phyloP scores from a whole-genome alignment of 2,329 filamentous ascomycete genomes.

The Waltergamsia citrina region DNA sequence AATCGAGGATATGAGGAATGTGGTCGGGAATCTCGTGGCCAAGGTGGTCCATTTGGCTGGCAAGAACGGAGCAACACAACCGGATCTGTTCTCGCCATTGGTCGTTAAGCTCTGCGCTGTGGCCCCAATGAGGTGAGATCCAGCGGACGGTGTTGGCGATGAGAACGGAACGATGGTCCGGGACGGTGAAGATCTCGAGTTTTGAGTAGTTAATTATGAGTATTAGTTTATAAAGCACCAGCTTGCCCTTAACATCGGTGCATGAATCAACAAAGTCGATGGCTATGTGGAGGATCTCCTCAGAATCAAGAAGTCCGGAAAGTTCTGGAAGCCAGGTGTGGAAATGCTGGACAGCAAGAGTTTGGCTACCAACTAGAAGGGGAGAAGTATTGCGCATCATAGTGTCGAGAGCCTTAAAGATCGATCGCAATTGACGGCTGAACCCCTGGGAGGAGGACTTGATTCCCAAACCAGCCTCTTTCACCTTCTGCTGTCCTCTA shows the following conservation, averaged over 20 bases:
- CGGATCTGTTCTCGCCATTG: slow-evolving; percentile 92
- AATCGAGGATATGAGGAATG: slow-evolving; percentile 83
- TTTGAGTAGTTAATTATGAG: slow-evolving; percentile 87
- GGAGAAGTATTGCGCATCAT: slow-evolving; percentile 85
- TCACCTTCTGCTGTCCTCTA: slow-evolving; percentile 75
- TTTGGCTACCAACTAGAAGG: slow-evolving; percentile 86
- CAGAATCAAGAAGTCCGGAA: slow-evolving; percentile 60
- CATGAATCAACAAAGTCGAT: slow-evolving; percentile 93
- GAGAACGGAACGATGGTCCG: slow-evolving; percentile 64
- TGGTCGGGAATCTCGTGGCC: slow-evolving; percentile 79
- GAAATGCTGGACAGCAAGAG: slow-evolving; percentile 89
- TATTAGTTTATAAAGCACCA: slow-evolving; percentile 85
- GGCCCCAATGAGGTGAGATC: slow-evolving; percentile 91
- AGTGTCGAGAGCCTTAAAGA: slow-evolving; percentile 82
- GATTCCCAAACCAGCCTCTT: slow-evolving; percentile 80
- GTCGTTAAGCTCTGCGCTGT: slow-evolving; percentile 60
- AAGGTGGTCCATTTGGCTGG: slow-evolving; percentile 71
- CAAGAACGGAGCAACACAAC: slow-evolving; percentile 84
- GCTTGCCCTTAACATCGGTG: slow-evolving; percentile 75
- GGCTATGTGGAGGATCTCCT: slow-evolving; percentile 84
- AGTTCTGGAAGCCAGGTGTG: slow-evolving; percentile 96
- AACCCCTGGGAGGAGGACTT: slow-evolving; percentile 65
- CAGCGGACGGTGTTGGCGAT: slow-evolving; percentile 78
- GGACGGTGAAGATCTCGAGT: slow-evolving; percentile 70
- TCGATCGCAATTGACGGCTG: slow-evolving; percentile 70